phyloP scores from a whole-genome alignment of 257 asterid genomes.

The Thymus mandschuricus region DNA sequence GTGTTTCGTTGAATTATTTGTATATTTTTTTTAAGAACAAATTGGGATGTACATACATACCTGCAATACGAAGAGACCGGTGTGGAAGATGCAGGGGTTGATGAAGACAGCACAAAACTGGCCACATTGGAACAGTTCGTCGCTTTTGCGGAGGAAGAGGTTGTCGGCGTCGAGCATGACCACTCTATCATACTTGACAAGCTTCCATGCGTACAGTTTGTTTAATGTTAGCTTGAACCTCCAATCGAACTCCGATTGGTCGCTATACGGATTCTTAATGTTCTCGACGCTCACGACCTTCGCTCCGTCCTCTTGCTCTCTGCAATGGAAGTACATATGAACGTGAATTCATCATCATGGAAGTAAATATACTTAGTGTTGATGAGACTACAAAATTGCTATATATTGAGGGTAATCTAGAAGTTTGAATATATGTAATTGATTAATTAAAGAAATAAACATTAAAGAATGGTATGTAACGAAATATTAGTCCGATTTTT shows the following conservation, averaged over 20 bases:
- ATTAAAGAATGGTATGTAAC: too few relatives aligned
- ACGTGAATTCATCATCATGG: not conserved
- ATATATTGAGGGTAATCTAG: too few relatives aligned
- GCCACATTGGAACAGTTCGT: conserved; percentile 89
- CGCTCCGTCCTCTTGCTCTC: conserved; percentile 77
- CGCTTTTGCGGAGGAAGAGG: conserved; percentile 74
- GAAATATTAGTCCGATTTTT: too few relatives aligned
- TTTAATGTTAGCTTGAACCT: conserved; percentile 80
- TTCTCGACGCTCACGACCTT: conserved; percentile 74
- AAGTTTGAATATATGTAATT: too few relatives aligned
- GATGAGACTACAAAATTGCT: too few relatives aligned
- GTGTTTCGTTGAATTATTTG: too few relatives aligned
- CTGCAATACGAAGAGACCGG: conserved; percentile 94
- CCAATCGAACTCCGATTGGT: conserved; percentile 49
- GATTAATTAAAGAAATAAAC: too few relatives aligned
- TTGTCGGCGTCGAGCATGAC: conserved; percentile 95
- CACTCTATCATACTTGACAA: conserved; percentile 73
- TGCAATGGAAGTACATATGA: not conserved
- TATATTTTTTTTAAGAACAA: too few relatives aligned
- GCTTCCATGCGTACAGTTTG: conserved; percentile 92
- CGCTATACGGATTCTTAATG: conserved; percentile 66
- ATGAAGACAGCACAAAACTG: conserved; percentile 92
- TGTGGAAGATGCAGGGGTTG: conserved; percentile 94
- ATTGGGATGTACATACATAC: conserved; percentile 62
- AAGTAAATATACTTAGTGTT: too few relatives aligned